Evolutionary conservation across 768 basidiomycete species (phyloP).

Genomic region (Leccinum truebloodii): DNA sequence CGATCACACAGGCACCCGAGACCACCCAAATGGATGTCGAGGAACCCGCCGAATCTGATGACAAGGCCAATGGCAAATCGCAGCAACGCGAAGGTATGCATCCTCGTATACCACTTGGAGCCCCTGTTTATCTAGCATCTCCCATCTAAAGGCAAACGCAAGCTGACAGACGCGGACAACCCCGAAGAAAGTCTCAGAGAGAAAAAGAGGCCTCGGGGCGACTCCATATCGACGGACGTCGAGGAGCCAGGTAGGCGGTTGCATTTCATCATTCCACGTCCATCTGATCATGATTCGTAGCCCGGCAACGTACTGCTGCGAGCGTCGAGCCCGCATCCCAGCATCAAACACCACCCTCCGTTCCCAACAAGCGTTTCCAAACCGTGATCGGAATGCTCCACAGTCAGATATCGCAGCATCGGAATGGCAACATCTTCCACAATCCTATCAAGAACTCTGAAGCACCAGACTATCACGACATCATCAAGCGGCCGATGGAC

Average conservation of each 20-base stretch:
- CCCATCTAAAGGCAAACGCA: slow-evolving; percentile 27
- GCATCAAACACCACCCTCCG: slow-evolving; percentile 22
- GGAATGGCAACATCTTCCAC: slow-evolving; percentile 88
- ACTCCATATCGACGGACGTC: slow-evolving; percentile 22
- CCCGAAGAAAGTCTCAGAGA: slow-evolving; percentile 27
- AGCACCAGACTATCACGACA: slow-evolving; percentile 89
- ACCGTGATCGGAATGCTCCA: slow-evolving; percentile 80
- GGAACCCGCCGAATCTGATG: slow-evolving; percentile 13
- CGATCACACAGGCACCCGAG: neutral
- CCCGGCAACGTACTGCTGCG: slow-evolving; percentile 20
- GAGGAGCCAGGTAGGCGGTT: slow-evolving; percentile 46
- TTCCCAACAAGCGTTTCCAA: slow-evolving; percentile 71
- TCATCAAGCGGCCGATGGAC: slow-evolving; percentile 95
- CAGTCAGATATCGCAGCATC: slow-evolving; percentile 79
- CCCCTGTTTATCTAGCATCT: slow-evolving; percentile 1
- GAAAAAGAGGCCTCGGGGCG: slow-evolving; percentile 31
- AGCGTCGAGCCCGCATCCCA: slow-evolving; percentile 18
- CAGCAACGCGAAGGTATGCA: slow-evolving; percentile 26
- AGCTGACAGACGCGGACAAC: slow-evolving; percentile 24
- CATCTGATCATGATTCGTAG: slow-evolving; percentile 12
- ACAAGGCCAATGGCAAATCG: slow-evolving; percentile 1
- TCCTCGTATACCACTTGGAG: neutral
- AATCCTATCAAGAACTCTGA: slow-evolving; percentile 87
- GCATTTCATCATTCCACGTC: neutral
- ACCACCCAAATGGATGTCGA: slow-evolving; percentile 13